A percentile compares a stretch with the other conserved stretches of the same genome.
Evolutionary conservation across 768 basidiomycete species (phyloP).

Genomic region (Cubamyces sp.): DNA sequence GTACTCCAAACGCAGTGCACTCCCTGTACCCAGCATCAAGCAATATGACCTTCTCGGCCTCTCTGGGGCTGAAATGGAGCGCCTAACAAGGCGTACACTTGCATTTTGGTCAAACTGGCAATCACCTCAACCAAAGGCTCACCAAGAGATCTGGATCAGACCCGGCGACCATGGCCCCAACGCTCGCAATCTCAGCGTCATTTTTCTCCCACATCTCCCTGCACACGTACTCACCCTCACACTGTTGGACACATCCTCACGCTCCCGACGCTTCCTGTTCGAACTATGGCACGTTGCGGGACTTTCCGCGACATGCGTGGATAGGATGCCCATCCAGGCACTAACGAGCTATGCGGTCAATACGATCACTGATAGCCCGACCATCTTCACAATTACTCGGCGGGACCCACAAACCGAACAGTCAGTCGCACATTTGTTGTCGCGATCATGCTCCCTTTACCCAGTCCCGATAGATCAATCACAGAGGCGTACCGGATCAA

Average conservation of each 20-base stretch:
- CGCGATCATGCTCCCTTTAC: no score
- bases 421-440: background rate
- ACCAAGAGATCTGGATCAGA: constrained; percentile 33
- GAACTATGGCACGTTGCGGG: constrained; percentile 61
- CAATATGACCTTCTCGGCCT: constrained; percentile 40
- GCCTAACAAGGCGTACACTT: constrained; percentile 43
- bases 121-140: constrained; percentile 41
- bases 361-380: constrained; percentile 38
- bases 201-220: constrained; percentile 50
- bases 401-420: background rate
- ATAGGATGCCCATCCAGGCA: constrained; percentile 36
- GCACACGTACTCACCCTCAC: constrained; percentile 52
- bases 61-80: constrained; percentile 50
- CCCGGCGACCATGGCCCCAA: constrained; percentile 22
- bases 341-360: constrained; percentile 48
- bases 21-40: constrained; percentile 52
- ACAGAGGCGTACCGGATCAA: constrained; percentile 19
- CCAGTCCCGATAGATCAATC: constrained; percentile 8
- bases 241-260: constrained; percentile 26
- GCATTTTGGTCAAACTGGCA: constrained; percentile 55
- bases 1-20: constrained; percentile 44
- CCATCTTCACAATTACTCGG: constrained; percentile 43
- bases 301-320: constrained; percentile 43
- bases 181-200: constrained; percentile 47
- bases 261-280: constrained; percentile 39